Base-by-base conservation (phyloP, 306 rosid species). In the Dalbergia oliveri region DNA sequence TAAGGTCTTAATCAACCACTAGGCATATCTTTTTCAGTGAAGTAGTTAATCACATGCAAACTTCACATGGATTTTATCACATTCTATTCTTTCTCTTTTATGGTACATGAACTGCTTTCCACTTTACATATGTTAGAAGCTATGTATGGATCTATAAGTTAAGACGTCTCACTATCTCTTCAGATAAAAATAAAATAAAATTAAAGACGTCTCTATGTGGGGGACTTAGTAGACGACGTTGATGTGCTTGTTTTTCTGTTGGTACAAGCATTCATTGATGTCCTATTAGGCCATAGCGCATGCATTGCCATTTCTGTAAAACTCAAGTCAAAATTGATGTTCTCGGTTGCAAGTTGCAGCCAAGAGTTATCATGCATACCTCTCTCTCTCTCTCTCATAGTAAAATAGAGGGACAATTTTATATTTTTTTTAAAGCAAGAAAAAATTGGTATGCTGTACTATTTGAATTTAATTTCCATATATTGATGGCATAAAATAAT, bases 321-420 rank as follows among this genome's bases (percentile, higher is more conserved):
- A 26, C 82, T 71, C 15, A 70, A 80, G 82, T 84, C 84, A 80
- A 75, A 56, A 6, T 80, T 39, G 77, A 75, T 71, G 77, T 82
- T 75, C 59, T 59, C 19, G 61, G 66, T 50, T 65, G 12, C 69
- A 33, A 82, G 50, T 60, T 45, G 8, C 23, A 63, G 21, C 45
- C 69, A 49, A 10, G 34, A 56, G 41, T 19, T 16, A 57, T 69
- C 85, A 76, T 76, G 51, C 60, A 67, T 23, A 14, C 18, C 72
- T n/a, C 26, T 13, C 43, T 33, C 69, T 58, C 37, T 71, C 64
- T 11, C 35, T 51, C 15, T 5, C 50, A 44, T 44, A 44, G 12
- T 44, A 44, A 44, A 44, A 44, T 37, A 37, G 7, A 37, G 31
- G 3, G 41, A 37, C 41, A 37, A 37, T 37, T 37, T 37, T 6